These are phyloP conservation scores for Lunasporangiospora selenospora DNA, from an alignment of 192 early-diverging fungal genomes.

Conservation along the genomic window DNA sequence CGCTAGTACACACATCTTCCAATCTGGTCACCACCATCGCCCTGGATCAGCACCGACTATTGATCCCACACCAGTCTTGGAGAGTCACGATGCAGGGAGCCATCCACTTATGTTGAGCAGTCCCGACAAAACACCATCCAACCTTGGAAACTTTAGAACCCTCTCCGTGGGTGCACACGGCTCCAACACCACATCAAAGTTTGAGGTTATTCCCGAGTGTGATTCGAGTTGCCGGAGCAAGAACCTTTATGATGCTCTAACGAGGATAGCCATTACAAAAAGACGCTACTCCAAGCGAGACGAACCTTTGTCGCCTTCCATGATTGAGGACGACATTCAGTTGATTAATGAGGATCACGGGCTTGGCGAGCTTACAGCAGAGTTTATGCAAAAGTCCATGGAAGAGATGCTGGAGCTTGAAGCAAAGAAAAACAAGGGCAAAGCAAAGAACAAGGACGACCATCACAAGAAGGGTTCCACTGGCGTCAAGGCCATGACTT, in stretches of 20 bases:
- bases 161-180: too few relatives aligned
- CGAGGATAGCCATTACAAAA: constrained; percentile 21
- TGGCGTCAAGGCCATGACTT: too few relatives aligned
- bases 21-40: constrained; percentile 22
- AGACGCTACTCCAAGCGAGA: constrained; percentile 21
- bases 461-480: neutral
- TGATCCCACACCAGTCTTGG: too few relatives aligned
- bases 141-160: too few relatives aligned
- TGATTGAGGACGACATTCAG: neutral
- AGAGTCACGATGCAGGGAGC: too few relatives aligned
- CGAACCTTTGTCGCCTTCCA: neutral
- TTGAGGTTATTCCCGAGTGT: too few relatives aligned
- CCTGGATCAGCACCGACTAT: constrained; percentile 6
- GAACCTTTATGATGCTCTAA: constrained; percentile 25
- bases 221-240: constrained; percentile 9
- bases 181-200: too few relatives aligned
- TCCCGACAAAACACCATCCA: too few relatives aligned
- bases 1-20: neutral
- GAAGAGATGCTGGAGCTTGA: neutral
- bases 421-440: constrained; percentile 3
- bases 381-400: constrained; percentile 11
- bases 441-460: constrained; percentile 2
- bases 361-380: constrained; percentile 11
- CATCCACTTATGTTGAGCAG: too few relatives aligned
- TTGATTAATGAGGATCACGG: constrained; percentile 1